These are phyloP conservation scores for Parathielavia hyrcaniae DNA, from an alignment of 495 filamentous ascomycete genomes.

Conservation along the genomic window DNA sequence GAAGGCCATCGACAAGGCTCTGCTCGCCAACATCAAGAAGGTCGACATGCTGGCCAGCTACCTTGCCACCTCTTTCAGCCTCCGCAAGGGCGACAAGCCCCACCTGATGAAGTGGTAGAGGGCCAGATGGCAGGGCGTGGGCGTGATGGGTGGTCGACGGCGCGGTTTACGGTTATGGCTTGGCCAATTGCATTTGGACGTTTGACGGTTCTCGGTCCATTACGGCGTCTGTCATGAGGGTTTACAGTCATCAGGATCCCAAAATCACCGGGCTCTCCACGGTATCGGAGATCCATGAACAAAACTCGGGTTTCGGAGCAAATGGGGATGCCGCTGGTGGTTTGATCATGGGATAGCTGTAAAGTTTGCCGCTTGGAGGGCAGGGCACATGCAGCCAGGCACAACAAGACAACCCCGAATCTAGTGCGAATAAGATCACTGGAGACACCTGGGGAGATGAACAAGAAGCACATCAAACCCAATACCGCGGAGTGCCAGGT, in stretches of 20 bases:
- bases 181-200: slow-evolving; percentile 53
- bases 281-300: slow-evolving; percentile 31
- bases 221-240: slow-evolving; percentile 55
- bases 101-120: slow-evolving; percentile 92
- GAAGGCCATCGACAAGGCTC: slow-evolving; percentile 92
- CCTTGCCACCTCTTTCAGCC: slow-evolving; percentile 86
- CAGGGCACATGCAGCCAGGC: slow-evolving; percentile 18
- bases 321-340: slow-evolving; percentile 23
- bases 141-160: slow-evolving; percentile 33
- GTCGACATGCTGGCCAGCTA: slow-evolving; percentile 82
- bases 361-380: slow-evolving; percentile 18
- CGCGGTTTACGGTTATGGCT: slow-evolving; percentile 47
- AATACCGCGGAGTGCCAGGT: not conserved
- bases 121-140: slow-evolving; percentile 12
- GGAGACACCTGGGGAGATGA: slow-evolving; percentile 6
- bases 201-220: slow-evolving; percentile 52
- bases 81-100: slow-evolving; percentile 96
- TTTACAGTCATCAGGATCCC: slow-evolving; percentile 49
- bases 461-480: slow-evolving; percentile 11
- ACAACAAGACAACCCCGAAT: not conserved
- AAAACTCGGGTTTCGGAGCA: slow-evolving; percentile 25
- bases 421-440: slow-evolving; percentile 10
- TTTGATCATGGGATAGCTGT: slow-evolving; percentile 22
- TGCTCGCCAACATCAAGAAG: slow-evolving; percentile 92
- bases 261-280: slow-evolving; percentile 34